Evolutionary conservation across 2,329 filamentous ascomycete species (phyloP).

Genomic region (Dendrostoma leiphaemia): DNA sequence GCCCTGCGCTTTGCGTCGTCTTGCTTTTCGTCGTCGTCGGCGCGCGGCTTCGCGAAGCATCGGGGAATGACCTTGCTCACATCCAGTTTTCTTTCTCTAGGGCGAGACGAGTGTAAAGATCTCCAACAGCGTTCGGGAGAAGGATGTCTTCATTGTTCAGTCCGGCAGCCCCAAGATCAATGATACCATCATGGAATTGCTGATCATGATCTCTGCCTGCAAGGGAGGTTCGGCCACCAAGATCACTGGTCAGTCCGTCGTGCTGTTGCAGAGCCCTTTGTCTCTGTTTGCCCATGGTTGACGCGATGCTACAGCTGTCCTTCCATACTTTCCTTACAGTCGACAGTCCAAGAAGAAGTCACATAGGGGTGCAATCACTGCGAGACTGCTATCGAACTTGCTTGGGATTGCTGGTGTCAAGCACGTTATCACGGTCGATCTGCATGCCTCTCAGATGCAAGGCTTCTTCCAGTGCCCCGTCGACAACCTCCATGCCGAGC

Average conservation of each 20-base stretch:
- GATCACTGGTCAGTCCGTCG: conserved; percentile 68
- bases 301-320: conserved; percentile 58
- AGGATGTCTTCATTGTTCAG: conserved; percentile 98
- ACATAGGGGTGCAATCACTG: conserved; percentile 92
- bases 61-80: conserved; percentile 18
- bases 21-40: conserved; percentile 20
- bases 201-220: conserved; percentile 99
- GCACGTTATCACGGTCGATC: conserved; percentile 95
- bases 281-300: not conserved
- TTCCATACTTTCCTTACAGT: conserved; percentile 98
- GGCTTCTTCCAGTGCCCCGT: conserved; percentile 98
- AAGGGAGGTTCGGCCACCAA: conserved; percentile 97
- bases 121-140: conserved; percentile 80
- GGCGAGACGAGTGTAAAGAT: conserved; percentile 70
- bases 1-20: conserved; percentile 18
- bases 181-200: conserved; percentile 97
- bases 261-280: conserved; percentile 7
- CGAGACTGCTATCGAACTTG: conserved; percentile 94
- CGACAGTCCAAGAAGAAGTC: conserved; percentile 99
- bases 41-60: not conserved
- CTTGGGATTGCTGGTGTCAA: conserved; percentile 91
- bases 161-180: conserved; percentile 96
- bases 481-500: conserved; percentile 95
- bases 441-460: conserved; percentile 98
- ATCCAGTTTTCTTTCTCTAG: conserved; percentile 36